Percentiles rank a stretch among this genome's conserved stretches.
These are phyloP conservation scores for Botrytis aclada DNA, from an alignment of 2,329 filamentous ascomycete species.

Conservation along the genomic window DNA sequence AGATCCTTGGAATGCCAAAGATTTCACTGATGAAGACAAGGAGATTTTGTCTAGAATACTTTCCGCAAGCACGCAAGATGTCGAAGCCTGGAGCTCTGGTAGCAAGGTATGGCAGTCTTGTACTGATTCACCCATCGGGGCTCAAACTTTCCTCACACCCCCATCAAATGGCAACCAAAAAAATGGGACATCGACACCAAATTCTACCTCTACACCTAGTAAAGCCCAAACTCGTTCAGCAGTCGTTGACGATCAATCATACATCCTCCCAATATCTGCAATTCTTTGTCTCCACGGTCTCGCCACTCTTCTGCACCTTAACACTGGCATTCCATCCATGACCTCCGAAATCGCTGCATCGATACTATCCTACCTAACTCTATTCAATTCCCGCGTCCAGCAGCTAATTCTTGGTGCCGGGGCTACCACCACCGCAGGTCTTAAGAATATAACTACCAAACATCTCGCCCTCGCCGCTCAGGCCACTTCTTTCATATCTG, in stretches of 20 bases:
- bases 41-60: constrained; percentile 62
- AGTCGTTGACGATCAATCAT: constrained; percentile 78
- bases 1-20: constrained; percentile 75
- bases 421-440: constrained; percentile 79
- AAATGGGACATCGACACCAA: constrained; percentile 41
- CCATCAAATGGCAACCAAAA: constrained; percentile 20
- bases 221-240: constrained; percentile 70
- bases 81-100: constrained; percentile 61
- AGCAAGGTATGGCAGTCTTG: constrained; percentile 55
- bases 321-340: constrained; percentile 84
- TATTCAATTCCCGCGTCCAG: constrained; percentile 95
- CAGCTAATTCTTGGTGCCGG: constrained; percentile 95
- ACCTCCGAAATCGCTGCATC: constrained; percentile 75
- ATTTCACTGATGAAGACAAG: constrained; percentile 64
- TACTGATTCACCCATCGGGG: constrained; percentile 26
- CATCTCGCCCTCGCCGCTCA: constrained; percentile 91
- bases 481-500: constrained; percentile 80
- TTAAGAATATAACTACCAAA: constrained; percentile 95
- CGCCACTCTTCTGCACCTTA: constrained; percentile 77
- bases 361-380: constrained; percentile 79
- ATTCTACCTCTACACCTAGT: constrained; percentile 30
- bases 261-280: constrained; percentile 81
- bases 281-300: constrained; percentile 78
- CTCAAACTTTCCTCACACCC: constrained; percentile 17
- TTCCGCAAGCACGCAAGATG: constrained; percentile 68